Percentiles rank a stretch among this genome's conserved stretches.
Evolutionary conservation across 495 filamentous ascomycete genomes (phyloP).

Genomic region (Sordaria brevicollis): DNA sequence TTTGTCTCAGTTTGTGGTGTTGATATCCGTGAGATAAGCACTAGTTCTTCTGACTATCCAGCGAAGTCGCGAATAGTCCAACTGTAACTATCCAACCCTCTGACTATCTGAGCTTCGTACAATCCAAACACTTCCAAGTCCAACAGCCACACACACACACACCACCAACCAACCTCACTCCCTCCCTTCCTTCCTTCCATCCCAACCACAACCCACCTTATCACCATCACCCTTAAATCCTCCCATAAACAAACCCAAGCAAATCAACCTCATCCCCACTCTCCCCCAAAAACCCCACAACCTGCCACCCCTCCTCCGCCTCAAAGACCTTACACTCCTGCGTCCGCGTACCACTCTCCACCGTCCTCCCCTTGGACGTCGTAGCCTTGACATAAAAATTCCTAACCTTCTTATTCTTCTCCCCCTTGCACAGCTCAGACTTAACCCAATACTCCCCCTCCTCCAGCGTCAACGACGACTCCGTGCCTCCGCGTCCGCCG

Average conservation of each 20-base stretch:
- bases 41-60: neutral
- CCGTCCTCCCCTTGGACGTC: constrained; percentile 39
- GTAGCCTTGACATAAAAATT: constrained; percentile 48
- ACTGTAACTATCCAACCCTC: neutral
- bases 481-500: constrained; percentile 44
- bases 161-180: neutral
- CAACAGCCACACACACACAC: neutral
- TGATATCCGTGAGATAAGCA: neutral
- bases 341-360: constrained; percentile 40
- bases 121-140: too few relatives aligned
- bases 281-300: constrained; percentile 49
- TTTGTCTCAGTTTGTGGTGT: neutral
- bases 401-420: constrained; percentile 37
- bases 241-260: constrained; percentile 45
- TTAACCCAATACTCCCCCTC: constrained; percentile 37
- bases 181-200: neutral
- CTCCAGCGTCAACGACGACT: constrained; percentile 31
- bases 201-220: constrained; percentile 7
- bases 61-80: neutral
- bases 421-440: constrained; percentile 42
- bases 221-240: constrained; percentile 12
- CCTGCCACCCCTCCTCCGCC: constrained; percentile 43
- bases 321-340: constrained; percentile 37
- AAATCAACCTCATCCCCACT: constrained; percentile 50
- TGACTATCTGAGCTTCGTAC: too few relatives aligned